Evolutionary conservation across 257 asterid genomes (phyloP), one percentile per base, ranked within the genome.

Genomic region (Cordia subcordata): DNA sequence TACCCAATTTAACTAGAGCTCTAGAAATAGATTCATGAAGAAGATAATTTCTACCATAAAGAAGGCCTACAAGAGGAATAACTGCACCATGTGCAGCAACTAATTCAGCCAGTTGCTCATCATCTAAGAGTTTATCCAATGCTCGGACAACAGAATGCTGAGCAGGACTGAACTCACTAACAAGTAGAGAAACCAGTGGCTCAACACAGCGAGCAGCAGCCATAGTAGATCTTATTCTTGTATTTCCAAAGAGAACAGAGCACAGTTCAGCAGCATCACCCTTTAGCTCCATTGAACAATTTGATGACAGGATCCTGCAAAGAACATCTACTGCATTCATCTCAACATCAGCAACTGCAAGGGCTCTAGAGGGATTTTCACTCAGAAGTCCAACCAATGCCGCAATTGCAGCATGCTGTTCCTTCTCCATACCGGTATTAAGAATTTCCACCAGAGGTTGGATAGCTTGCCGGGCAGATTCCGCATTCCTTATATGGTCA

Each of bases 31-130:
- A 87, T 68, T 93, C 99, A 17, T 93, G 96, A 70, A 93, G 89
- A 75, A 85, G 64, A 75, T 78, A 83, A 65, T 83, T 86, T 40
- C 81, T 77, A 57, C 97, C 97, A n/a, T 72, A 75, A 44, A 93
- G 85, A 70, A 93, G 97, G 66, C 94, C 96, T 8, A 86, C 97
- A 15, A 93, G 96, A 59, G 97, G 99, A 56, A 93, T 66, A 56
- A 93, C 96, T 1, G 99, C 97, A 58, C 99, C 96, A 61, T 86
- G 99, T 56, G 96, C 99, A 57, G 97, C 96, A 67, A 93, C 89
- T 46, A 93, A 84, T 68, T 93, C 99, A 0, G 99, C 97, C 72
- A 93, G 78, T 73, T 88, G 97, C 64, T 93, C 97, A 53, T 93
- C 99, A 4, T 89, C 97, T 45, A 93, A 72, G 39, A 93, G 91